Evolutionary conservation across 129 eudicot species (phyloP).

Genomic region (Flaveria brownii): DNA sequence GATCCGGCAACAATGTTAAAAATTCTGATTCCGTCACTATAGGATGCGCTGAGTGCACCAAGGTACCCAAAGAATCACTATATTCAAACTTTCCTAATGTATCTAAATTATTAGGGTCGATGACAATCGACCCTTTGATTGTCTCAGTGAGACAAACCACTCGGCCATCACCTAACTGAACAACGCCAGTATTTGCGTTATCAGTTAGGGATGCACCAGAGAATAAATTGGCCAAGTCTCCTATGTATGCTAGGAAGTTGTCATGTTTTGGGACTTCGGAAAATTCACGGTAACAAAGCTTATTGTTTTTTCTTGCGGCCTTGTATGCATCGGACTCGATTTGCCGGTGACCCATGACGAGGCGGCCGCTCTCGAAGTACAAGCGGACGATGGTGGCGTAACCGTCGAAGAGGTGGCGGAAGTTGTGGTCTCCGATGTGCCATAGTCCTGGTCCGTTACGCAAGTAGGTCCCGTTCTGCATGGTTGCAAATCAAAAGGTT

Average conservation of each 20-base stretch:
- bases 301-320: constrained; percentile 67
- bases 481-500: constrained; percentile 5
- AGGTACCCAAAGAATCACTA: constrained; percentile 63
- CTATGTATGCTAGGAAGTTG: constrained; percentile 66
- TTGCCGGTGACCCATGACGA: constrained; percentile 84
- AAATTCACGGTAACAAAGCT: constrained; percentile 87
- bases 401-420: constrained; percentile 98
- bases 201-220: constrained; percentile 91
- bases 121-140: constrained; percentile 76
- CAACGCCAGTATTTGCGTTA: constrained; percentile 92
- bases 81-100: constrained; percentile 86
- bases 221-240: constrained; percentile 77
- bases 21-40: constrained; percentile 79
- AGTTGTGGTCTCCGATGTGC: constrained; percentile 84
- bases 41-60: constrained; percentile 95
- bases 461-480: constrained; percentile 90
- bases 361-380: constrained; percentile 63
- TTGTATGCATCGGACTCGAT: constrained; percentile 90
- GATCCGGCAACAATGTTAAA: constrained; percentile 74
- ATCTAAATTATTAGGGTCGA: constrained; percentile 77
- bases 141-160: constrained; percentile 97
- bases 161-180: constrained; percentile 71
- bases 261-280: constrained; percentile 88
- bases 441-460: constrained; percentile 94
- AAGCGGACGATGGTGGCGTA: constrained; percentile 94